Evolutionary conservation across 257 asterid species (phyloP), one percentile per base, ranked within the genome.

Genomic region (Nicotiana undulata): DNA sequence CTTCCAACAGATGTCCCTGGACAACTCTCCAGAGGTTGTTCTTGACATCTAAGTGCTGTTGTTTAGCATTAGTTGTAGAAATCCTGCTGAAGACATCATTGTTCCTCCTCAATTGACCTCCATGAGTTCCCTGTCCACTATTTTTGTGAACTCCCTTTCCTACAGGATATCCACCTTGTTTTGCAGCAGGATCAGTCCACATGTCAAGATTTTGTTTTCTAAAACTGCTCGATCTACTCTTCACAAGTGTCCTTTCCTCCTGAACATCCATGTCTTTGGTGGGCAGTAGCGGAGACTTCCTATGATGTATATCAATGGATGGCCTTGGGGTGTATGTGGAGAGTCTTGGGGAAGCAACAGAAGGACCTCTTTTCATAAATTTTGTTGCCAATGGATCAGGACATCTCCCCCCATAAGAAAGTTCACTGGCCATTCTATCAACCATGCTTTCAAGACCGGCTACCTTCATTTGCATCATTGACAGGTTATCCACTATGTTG

Each of bases 311-410:
- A 79, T 92, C 93, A 29, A 89, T 88, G 15, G 99, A 92, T 17
- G 92, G 89, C 88, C 98, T 86, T 12, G 95, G 93, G n/a, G 96
- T 91, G 91, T 92, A 87, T 16, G 88, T 86, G 78, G 96, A 93
- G 82, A 88, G 86, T 86, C 97, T 88, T 31, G 99, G 95, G 77
- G 97, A 91, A 87, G 76, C 90, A 79, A 87, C 81, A 84, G 85
- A 86, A 22, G 93, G 91, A 83, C 86, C 88, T 85, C 87, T 88
- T 89, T 84, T 93, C 81, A 85, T 63, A 84, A 86, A 61, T 84
- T 87, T 91, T 81, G 91, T 68, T 68, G 91, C 80, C 22, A 82
- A 63, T 59, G 81, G 81, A 85, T 90, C 94, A 76, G 91, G 83
- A 81, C 87, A 77, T 83, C 88, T 88, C 84, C 87, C 91, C 12